These are phyloP conservation scores for Cicer judaicum DNA, from an alignment of 306 rosid genomes.

Conservation along the genomic window DNA sequence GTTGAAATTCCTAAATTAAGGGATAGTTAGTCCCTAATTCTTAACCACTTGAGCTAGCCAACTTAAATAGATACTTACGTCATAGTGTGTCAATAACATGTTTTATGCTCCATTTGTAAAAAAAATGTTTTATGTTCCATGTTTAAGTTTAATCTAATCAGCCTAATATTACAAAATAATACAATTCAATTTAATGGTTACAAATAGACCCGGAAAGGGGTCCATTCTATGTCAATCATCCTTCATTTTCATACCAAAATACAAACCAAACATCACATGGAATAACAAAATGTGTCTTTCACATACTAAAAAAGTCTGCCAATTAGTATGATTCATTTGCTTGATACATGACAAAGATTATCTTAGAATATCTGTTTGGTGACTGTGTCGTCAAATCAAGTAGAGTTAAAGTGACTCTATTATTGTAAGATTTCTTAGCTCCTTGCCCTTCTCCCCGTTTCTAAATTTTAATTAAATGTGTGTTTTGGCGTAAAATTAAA, in stretches of 20 bases:
- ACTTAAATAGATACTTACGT: slow-evolving; percentile 1
- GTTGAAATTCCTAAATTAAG: not conserved
- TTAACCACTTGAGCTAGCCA: not conserved
- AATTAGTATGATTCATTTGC: slow-evolving; percentile 36
- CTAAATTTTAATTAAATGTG: slow-evolving; percentile 19
- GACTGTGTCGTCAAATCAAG: slow-evolving; percentile 67
- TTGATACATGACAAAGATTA: slow-evolving; percentile 44
- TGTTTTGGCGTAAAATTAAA: too few relatives aligned
- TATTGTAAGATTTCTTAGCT: slow-evolving; percentile 59
- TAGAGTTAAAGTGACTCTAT: slow-evolving; percentile 59
- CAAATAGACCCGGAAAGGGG: not conserved
- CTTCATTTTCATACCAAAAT: slow-evolving; percentile 37
- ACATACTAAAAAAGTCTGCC: slow-evolving; percentile 27
- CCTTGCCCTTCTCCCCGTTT: slow-evolving; percentile 44
- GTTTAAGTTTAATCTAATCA: slow-evolving; percentile 11
- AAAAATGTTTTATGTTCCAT: slow-evolving; percentile 13
- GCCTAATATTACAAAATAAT: slow-evolving; percentile 15
- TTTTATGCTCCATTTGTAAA: slow-evolving; percentile 9
- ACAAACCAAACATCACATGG: slow-evolving; percentile 46
- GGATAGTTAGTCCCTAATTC: not conserved
- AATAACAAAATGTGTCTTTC: slow-evolving; percentile 41
- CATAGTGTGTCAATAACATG: slow-evolving; percentile 37
- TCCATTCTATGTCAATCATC: slow-evolving; percentile 32
- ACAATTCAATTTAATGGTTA: slow-evolving; percentile 11
- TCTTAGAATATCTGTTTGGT: slow-evolving; percentile 49